phyloP scores from a whole-genome alignment of 768 basidiomycete species.

The Clitopilus passeckerianus region DNA sequence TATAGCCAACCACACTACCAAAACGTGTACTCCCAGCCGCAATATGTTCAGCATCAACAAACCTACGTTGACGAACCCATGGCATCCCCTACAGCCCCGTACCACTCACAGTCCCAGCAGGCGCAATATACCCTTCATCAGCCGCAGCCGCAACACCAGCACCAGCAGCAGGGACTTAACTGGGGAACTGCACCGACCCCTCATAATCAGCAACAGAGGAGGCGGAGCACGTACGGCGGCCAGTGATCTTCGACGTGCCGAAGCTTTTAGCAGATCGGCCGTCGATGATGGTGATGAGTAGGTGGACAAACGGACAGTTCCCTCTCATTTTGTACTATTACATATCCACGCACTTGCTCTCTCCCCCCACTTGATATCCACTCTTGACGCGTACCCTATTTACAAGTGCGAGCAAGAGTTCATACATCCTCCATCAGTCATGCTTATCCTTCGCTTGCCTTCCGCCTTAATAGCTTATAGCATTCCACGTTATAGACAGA shows the following conservation, averaged over 20 bases:
- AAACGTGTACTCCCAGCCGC: background rate
- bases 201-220: background rate
- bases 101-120: background rate
- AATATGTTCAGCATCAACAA: background rate
- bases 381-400: background rate
- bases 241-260: background rate
- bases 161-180: background rate
- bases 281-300: background rate
- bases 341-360: background rate
- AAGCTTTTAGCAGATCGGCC: background rate
- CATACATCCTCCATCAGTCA: background rate
- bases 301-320: background rate
- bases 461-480: too few species aligned
- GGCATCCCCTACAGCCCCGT: background rate
- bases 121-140: background rate
- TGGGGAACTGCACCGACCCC: background rate
- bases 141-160: background rate
- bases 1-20: background rate
- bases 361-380: background rate
- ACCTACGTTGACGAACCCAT: background rate
- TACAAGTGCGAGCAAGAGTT: background rate
- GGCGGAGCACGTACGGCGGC: background rate
- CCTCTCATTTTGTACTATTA: background rate
- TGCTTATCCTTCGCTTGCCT: background rate
- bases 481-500: background rate